phyloP scores from a whole-genome alignment of 1,284 basidiomycete species.

The Cryptococcus amylolentus region DNA sequence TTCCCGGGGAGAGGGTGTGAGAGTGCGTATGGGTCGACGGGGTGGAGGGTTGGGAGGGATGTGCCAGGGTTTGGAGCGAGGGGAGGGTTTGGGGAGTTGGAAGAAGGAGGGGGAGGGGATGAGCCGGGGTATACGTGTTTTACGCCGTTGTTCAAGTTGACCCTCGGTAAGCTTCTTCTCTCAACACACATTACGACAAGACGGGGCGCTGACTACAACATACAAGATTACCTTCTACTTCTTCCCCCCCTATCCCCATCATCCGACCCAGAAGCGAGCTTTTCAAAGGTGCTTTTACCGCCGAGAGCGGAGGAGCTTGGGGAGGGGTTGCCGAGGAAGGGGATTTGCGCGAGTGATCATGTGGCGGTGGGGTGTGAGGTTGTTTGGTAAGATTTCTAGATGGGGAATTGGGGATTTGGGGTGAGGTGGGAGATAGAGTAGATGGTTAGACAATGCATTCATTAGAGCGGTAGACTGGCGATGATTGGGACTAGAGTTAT shows the following conservation, averaged over 20 bases:
- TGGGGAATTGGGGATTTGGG: too few species aligned
- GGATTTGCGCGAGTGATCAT: conserved; percentile 82
- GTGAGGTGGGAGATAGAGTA: too few species aligned
- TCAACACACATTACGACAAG: too few species aligned
- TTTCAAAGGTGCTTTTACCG: conserved; percentile 61
- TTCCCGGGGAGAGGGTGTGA: conserved; percentile 19
- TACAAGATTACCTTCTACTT: conserved; percentile 77
- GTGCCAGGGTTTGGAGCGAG: conserved; percentile 54
- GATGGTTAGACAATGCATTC: too few species aligned
- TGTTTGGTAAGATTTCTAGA: conserved; percentile 1
- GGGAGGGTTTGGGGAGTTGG: conserved; percentile 47
- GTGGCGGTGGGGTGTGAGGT: conserved; percentile 60
- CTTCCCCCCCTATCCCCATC: conserved; percentile 30
- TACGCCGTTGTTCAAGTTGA: conserved; percentile 63
- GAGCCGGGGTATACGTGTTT: conserved; percentile 60
- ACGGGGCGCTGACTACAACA: not conserved
- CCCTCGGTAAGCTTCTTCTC: conserved; percentile 59
- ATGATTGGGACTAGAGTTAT: too few species aligned
- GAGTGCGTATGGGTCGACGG: conserved; percentile 58
- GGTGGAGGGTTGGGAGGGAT: conserved; percentile 48
- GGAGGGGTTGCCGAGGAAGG: conserved; percentile 72
- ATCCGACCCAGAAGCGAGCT: conserved; percentile 48
- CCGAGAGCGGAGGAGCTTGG: conserved; percentile 62
- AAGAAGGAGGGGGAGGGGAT: conserved; percentile 51
- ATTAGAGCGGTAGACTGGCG: too few species aligned